Percentiles rank a stretch among this genome's conserved stretches.
Conservation (phyloP, 73 alveolate genomes). For the Paramecium caudatum region DNA sequence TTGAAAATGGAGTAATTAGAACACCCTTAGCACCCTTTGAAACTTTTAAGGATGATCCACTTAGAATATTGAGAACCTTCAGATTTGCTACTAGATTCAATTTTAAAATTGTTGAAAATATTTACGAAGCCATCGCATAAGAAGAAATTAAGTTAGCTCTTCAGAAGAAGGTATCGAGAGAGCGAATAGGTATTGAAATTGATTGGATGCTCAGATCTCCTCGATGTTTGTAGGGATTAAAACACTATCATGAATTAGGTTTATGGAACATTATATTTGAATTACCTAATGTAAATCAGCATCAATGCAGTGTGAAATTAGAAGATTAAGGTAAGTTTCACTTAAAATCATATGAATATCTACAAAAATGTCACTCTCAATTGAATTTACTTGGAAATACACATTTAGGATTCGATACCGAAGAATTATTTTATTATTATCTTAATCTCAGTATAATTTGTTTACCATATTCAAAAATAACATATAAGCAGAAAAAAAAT, state of each 20-base stretch:
- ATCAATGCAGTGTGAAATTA: slow-evolving; percentile 6
- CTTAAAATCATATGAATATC: not conserved
- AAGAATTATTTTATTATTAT: not conserved
- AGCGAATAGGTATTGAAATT: slow-evolving; percentile 94
- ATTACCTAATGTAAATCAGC: not conserved
- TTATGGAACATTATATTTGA: not conserved
- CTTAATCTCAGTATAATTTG: not conserved
- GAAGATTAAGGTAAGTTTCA: slow-evolving; percentile 70
- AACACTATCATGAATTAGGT: not conserved
- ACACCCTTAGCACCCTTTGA: slow-evolving; percentile 96
- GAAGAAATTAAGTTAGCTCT: slow-evolving; percentile 82
- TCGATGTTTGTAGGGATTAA: slow-evolving; percentile 81
- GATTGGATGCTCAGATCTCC: slow-evolving; percentile 87
- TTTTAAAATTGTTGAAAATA: slow-evolving; percentile 90
- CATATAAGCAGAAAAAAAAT: slow-evolving; percentile 7
- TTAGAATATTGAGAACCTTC: slow-evolving; percentile 97
- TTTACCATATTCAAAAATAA: not conserved
- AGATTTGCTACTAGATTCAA: slow-evolving; percentile 97
- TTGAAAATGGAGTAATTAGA: slow-evolving; percentile 92
- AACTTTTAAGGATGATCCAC: slow-evolving; percentile 98
- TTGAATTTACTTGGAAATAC: not conserved
- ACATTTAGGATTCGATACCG: not conserved
- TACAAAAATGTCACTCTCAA: not conserved
- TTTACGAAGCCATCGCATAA: slow-evolving; percentile 82
- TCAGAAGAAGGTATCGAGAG: slow-evolving; percentile 86